Evolutionary conservation across 1,139 yeast species (phyloP), one percentile per base, ranked within the genome.

Genomic region (Yamadazyma oceani): DNA sequence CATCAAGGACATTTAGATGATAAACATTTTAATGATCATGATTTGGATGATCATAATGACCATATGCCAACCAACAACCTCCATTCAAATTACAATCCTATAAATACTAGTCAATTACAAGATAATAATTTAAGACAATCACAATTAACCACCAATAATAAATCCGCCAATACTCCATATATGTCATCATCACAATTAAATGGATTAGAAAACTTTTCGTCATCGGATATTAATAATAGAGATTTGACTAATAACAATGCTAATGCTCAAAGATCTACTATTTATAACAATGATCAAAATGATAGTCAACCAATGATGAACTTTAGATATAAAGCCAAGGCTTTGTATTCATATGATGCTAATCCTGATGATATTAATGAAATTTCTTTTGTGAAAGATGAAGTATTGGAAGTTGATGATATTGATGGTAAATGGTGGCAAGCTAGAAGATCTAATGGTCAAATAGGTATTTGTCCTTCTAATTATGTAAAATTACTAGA

Each of bases 371-470:
- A 92, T 61, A 87, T 85, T 44, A 92, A 92, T 57, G 98, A 92
- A 64, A 78, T 92, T 30, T 85, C 96, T 5, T 92, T 92, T 56
- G 79, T 75, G 44, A 89, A 90, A 61, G 97, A 92, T 43, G 98
- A 92, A 60, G 69, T 89, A 19, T 75, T 92, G 58, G 90, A 85
- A 53, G 95, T 92, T 32, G 89, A 88, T 52, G 97, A 92, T 56
- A 86, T 88, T 42, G 88, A 87, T 48, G 97, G 97, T 37, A 84
- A 94, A 66, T 92, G 98, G 98, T 92, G 97, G 97, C 96, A 89
- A 64, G 97, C 96, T 25, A 80, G 86, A 57, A 79, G 90, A 55
- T 73, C 84, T 14, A 84, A 80, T 51, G 98, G 98, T 34, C 95
- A 89, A 60, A 86, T 88, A 36, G 98, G 98, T 51, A 92, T 92